These are phyloP conservation scores for Carallia pectinifolia DNA, from an alignment of 345 rosid genomes.

Conservation along the genomic window DNA sequence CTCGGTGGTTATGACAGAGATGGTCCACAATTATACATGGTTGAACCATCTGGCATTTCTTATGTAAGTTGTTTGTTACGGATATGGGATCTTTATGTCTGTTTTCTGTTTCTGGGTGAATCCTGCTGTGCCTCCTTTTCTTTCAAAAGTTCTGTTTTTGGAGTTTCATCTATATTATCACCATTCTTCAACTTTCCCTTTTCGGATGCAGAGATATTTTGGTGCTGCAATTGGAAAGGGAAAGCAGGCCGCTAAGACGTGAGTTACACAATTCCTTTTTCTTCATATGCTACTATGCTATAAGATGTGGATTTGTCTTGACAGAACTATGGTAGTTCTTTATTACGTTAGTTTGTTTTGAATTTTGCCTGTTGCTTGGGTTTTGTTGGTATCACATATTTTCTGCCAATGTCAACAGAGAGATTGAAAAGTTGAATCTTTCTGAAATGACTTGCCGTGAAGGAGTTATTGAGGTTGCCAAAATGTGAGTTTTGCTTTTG, in stretches of 20 bases:
- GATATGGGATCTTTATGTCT: not conserved
- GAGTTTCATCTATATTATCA: not conserved
- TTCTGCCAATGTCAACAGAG: slow-evolving; percentile 45
- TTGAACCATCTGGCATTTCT: slow-evolving; percentile 96
- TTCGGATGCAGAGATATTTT: slow-evolving; percentile 62
- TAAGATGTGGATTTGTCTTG: no score
- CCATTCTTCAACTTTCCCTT: not conserved
- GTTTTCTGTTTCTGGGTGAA: not conserved
- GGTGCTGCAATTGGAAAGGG: slow-evolving; percentile 99
- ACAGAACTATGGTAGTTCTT: no score
- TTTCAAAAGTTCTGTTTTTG: not conserved
- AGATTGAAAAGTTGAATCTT: slow-evolving; percentile 86
- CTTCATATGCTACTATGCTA: no score
- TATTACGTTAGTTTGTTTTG: not conserved
- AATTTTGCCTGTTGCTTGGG: not conserved
- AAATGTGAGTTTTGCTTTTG: slow-evolving; percentile 55
- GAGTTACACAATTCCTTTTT: slow-evolving; percentile 30
- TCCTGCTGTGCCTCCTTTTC: not conserved
- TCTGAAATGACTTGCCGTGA: slow-evolving; percentile 98
- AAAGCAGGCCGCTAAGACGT: slow-evolving; percentile 98
- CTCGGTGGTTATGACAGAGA: slow-evolving; percentile 98
- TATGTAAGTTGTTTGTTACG: slow-evolving; percentile 59
- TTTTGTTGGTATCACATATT: no score
- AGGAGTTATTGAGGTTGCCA: slow-evolving; percentile 92
- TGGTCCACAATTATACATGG: slow-evolving; percentile 89